phyloP scores from a whole-genome alignment of 2,329 filamentous ascomycete species.

The Trichoderma sp. region DNA sequence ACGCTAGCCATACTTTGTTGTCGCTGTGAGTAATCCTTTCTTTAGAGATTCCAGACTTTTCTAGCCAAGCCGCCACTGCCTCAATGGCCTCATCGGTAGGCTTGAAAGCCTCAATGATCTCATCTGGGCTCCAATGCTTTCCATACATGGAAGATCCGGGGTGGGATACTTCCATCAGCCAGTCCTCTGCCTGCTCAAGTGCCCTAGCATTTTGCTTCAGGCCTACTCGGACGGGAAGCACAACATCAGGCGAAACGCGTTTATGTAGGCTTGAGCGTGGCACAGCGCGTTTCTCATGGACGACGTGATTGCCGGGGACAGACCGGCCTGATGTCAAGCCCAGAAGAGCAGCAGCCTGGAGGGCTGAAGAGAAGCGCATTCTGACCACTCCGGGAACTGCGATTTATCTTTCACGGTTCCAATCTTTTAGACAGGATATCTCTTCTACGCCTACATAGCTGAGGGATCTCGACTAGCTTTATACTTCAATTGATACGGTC shows the following conservation, averaged over 20 bases:
- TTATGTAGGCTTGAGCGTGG: conserved; percentile 21
- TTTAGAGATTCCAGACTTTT: conserved; percentile 52
- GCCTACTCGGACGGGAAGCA: conserved; percentile 46
- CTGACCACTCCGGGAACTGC: neutral
- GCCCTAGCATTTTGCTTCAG: conserved; percentile 47
- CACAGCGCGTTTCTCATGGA: conserved; percentile 29
- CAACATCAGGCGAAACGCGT: conserved; percentile 26
- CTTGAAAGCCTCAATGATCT: conserved; percentile 50
- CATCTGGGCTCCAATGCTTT: conserved; percentile 50
- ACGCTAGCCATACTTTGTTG: conserved; percentile 50
- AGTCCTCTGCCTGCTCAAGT: conserved; percentile 48
- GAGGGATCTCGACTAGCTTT: neutral
- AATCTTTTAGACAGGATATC: neutral
- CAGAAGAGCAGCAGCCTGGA: conserved; percentile 20
- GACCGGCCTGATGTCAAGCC: conserved; percentile 12
- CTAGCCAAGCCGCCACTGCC: conserved; percentile 57
- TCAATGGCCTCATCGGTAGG: conserved; percentile 49
- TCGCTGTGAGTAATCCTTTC: conserved; percentile 54
- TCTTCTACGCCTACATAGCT: neutral
- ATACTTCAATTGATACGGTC: neutral
- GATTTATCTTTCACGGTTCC: neutral
- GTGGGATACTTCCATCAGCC: conserved; percentile 48
- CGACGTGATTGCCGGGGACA: conserved; percentile 23
- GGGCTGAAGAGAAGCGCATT: conserved; percentile 21
- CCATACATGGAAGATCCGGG: conserved; percentile 50